Percentiles rank a stretch among this genome's conserved stretches.
phyloP scores from a whole-genome alignment of 352 stramenopile genomes.

The Pythium phragmiticola region DNA sequence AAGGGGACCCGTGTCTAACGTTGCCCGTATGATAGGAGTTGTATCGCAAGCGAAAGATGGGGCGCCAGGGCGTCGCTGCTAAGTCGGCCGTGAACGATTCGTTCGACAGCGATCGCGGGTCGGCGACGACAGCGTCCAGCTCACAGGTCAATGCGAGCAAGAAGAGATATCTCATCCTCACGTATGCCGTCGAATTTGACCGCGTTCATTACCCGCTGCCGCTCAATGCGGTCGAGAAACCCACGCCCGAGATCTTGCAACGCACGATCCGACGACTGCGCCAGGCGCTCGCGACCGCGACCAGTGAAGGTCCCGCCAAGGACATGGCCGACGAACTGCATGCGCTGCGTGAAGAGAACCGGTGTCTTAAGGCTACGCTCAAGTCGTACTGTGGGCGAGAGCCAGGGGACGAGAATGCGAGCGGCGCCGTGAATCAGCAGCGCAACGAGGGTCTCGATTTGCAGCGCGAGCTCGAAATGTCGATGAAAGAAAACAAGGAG shows the following conservation, averaged over 20 bases:
- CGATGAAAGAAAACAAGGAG: constrained; percentile 73
- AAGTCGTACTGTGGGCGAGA: constrained; percentile 46
- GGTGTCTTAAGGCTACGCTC: constrained; percentile 61
- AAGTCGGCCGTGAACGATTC: constrained; percentile 12
- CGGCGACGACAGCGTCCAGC: neutral
- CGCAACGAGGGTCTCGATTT: constrained; percentile 32
- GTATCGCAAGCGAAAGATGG: constrained; percentile 76
- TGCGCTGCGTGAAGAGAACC: constrained; percentile 58
- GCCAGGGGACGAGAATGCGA: constrained; percentile 21
- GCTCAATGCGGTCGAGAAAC: constrained; percentile 63
- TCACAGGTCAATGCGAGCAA: constrained; percentile 40
- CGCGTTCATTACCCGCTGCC: constrained; percentile 93
- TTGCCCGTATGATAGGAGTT: constrained; percentile 39
- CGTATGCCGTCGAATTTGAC: constrained; percentile 93
- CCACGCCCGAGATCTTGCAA: constrained; percentile 69
- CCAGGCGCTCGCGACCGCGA: constrained; percentile 31
- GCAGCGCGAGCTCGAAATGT: constrained; percentile 50
- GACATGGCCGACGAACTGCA: constrained; percentile 43
- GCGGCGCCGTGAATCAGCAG: constrained; percentile 3
- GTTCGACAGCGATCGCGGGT: constrained; percentile 18
- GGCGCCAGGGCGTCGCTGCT: constrained; percentile 11
- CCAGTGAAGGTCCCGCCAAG: constrained; percentile 18
- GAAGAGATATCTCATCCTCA: constrained; percentile 92
- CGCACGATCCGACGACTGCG: constrained; percentile 76
- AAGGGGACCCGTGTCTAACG: neutral